Conservation (phyloP, 768 basidiomycete genomes). For the Polyporus arcularius region DNA sequence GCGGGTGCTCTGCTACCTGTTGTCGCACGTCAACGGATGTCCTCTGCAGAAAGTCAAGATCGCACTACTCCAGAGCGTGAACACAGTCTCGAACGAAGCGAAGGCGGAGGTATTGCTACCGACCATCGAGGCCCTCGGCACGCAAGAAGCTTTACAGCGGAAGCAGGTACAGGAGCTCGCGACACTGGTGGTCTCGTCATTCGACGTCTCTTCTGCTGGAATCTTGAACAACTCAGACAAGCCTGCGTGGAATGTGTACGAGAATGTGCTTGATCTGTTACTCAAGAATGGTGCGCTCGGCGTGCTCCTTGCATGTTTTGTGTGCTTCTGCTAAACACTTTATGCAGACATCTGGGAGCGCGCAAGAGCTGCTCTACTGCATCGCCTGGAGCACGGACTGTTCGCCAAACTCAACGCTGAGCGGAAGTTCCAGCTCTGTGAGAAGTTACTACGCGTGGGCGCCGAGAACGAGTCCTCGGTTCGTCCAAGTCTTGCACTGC, state of each 20-base stretch:
- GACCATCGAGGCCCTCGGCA: conserved; percentile 45
- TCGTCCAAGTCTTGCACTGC: conserved; percentile 21
- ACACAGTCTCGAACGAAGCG: conserved; percentile 47
- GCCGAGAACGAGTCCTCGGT: conserved; percentile 51
- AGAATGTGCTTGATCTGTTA: conserved; percentile 43
- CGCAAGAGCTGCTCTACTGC: conserved; percentile 43
- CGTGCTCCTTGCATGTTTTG: background rate
- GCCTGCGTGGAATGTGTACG: conserved; percentile 53
- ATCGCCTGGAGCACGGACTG: conserved; percentile 53
- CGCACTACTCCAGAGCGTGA: conserved; percentile 51
- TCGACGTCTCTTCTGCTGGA: conserved; percentile 48
- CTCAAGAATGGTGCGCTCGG: conserved; percentile 45
- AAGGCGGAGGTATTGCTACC: conserved; percentile 62
- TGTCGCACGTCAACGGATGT: conserved; percentile 76
- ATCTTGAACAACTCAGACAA: conserved; percentile 47
- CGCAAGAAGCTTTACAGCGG: conserved; percentile 5
- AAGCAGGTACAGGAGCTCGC: conserved; percentile 32
- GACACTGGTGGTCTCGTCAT: conserved; percentile 43
- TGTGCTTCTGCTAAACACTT: background rate
- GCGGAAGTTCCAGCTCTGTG: conserved; percentile 56
- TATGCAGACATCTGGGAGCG: conserved; percentile 40
- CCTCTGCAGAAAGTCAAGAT: conserved; percentile 48
- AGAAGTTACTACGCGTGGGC: conserved; percentile 56
- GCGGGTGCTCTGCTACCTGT: conserved; percentile 70
- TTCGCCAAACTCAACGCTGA: conserved; percentile 54